Evolutionary conservation across 345 rosid species (phyloP).

Genomic region (Citrus medica): DNA sequence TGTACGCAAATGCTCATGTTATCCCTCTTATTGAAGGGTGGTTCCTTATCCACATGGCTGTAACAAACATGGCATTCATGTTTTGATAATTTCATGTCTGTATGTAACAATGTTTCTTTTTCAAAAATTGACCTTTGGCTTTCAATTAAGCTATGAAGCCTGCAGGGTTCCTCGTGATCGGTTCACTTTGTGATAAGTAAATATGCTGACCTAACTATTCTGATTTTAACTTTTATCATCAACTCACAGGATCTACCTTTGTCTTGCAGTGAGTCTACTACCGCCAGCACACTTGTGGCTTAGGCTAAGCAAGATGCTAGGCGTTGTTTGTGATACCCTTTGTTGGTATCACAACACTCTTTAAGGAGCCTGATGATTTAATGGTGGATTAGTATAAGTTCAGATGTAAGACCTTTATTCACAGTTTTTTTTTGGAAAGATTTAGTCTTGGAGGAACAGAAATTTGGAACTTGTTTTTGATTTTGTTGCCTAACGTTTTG

Average conservation of each 20-base stretch:
- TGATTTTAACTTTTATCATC: not conserved
- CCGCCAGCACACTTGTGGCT: slow-evolving; percentile 68
- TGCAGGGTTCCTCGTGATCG: not conserved
- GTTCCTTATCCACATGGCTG: not conserved
- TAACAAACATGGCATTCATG: not conserved
- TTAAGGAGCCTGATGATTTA: not conserved
- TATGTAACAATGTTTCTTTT: not conserved
- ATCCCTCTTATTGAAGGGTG: not conserved
- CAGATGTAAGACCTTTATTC: slow-evolving; percentile 6
- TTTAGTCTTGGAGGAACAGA: not conserved
- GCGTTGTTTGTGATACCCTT: slow-evolving; percentile 4
- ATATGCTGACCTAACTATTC: no score
- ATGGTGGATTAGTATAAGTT: not conserved
- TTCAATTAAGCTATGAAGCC: not conserved
- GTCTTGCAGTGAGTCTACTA: slow-evolving; percentile 58
- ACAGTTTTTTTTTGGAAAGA: not conserved
- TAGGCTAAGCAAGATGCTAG: slow-evolving; percentile 21
- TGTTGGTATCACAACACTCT: not conserved
- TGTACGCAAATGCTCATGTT: not conserved
- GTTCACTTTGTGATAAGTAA: not conserved
- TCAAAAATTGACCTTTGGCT: not conserved
- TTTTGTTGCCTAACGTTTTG: not conserved
- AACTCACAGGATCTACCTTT: not conserved
- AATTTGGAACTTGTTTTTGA: not conserved
- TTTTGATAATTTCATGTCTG: not conserved